A percentile compares a stretch with the other conserved stretches of the same genome.
These are phyloP conservation scores for Diaporthe sp. DNA, from an alignment of 2,329 filamentous ascomycete species.

Conservation along the genomic window DNA sequence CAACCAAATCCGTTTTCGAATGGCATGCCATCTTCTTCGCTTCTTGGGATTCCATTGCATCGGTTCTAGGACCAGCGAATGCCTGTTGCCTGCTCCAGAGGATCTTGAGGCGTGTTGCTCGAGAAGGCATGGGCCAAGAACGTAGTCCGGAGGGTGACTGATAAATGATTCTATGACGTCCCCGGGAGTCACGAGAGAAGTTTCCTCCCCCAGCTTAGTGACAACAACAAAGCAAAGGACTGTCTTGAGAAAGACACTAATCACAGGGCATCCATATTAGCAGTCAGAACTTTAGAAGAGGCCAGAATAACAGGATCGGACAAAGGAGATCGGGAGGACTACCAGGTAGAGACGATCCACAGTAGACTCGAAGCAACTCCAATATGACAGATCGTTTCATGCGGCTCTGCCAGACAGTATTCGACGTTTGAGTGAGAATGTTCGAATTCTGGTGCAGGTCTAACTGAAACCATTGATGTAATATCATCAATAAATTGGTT, in stretches of 20 bases:
- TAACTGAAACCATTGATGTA: neutral
- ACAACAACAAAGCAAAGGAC: conserved; percentile 12
- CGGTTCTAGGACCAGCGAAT: neutral
- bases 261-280: neutral
- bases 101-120: neutral
- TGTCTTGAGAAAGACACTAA: neutral
- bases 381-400: neutral
- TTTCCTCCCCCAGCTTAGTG: neutral
- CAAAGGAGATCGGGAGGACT: neutral
- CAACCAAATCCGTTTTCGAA: neutral
- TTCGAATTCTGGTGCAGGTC: neutral
- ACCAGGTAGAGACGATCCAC: neutral
- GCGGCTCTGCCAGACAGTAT: conserved; percentile 2
- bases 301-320: neutral
- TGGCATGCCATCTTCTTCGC: neutral
- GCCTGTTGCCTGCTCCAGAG: neutral
- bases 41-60: neutral
- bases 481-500: rapidly evolving
- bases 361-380: neutral
- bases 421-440: neutral
- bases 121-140: neutral
- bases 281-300: no score
- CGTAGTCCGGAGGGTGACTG: neutral
- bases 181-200: conserved; percentile 13
- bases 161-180: conserved; percentile 34